phyloP scores from a whole-genome alignment of 2,329 filamentous ascomycete genomes.

The Phaeosphaeriaceae sp. region DNA sequence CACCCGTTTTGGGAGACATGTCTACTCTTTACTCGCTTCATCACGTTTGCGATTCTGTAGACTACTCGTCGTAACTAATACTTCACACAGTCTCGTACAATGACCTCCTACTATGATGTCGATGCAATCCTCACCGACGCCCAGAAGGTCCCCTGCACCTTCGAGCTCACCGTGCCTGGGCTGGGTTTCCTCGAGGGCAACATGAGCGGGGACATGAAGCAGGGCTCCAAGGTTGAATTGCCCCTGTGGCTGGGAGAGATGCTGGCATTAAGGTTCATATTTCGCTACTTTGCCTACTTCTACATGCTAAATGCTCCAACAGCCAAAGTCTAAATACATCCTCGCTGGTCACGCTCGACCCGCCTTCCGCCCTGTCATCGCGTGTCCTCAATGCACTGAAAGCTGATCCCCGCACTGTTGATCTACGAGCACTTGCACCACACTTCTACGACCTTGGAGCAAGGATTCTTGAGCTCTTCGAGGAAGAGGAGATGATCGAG shows the following conservation, averaged over 20 bases:
- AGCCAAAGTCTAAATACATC: slow-evolving; percentile 44
- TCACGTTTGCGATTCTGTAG: neutral
- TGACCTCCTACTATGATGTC: slow-evolving; percentile 80
- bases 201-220: slow-evolving; percentile 74
- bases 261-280: slow-evolving; percentile 73
- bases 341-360: slow-evolving; percentile 72
- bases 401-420: slow-evolving; percentile 85
- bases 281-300: neutral
- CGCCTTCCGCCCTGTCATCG: slow-evolving; percentile 78
- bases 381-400: slow-evolving; percentile 89
- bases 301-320: slow-evolving; percentile 10
- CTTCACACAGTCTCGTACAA: slow-evolving; percentile 18
- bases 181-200: slow-evolving; percentile 91
- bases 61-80: neutral
- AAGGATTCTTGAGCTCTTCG: slow-evolving; percentile 87
- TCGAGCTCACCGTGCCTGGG: slow-evolving; percentile 86
- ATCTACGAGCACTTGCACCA: slow-evolving; percentile 80
- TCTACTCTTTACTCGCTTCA: neutral
- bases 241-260: slow-evolving; percentile 96
- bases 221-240: slow-evolving; percentile 80
- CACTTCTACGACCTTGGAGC: slow-evolving; percentile 90
- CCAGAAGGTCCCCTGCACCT: slow-evolving; percentile 96
- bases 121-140: slow-evolving; percentile 86
- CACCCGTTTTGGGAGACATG: slow-evolving; percentile 9
- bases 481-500: slow-evolving; percentile 81